phyloP scores from a whole-genome alignment of 2,329 filamentous ascomycete genomes.

The Venturiaceae sp. region DNA sequence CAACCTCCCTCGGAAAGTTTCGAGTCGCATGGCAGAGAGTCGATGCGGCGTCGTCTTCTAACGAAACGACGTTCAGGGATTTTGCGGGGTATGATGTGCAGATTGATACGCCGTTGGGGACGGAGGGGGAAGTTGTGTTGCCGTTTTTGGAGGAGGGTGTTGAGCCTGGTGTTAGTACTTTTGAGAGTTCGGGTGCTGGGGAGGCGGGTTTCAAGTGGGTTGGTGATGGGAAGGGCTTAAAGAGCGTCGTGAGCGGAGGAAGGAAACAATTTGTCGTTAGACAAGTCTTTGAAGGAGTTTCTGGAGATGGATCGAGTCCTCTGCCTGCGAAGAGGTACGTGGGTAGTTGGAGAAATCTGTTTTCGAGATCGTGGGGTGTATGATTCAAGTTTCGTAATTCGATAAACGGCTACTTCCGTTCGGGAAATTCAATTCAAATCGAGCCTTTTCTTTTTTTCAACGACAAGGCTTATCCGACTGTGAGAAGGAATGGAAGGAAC shows the following conservation, averaged over 20 bases:
- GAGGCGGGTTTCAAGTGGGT: background rate
- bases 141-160: slow-evolving; percentile 1
- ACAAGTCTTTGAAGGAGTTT: background rate
- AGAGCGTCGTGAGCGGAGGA: background rate
- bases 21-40: slow-evolving; percentile 21
- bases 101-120: slow-evolving; percentile 5
- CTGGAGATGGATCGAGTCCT: background rate
- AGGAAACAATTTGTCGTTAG: slow-evolving; percentile 2
- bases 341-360: background rate
- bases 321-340: background rate
- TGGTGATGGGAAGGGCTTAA: background rate
- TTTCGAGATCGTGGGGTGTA: background rate
- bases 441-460: background rate
- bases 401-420: too few relatives aligned
- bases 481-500: too few relatives aligned
- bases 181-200: background rate
- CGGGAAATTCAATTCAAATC: too few relatives aligned
- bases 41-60: slow-evolving; percentile 4
- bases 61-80: background rate
- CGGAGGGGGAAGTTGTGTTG: slow-evolving; percentile 1
- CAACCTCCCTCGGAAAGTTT: slow-evolving; percentile 34
- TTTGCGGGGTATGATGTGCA: slow-evolving; percentile 2
- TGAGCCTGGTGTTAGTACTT: background rate
- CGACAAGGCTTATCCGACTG: too few relatives aligned
- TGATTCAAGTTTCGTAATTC: too few relatives aligned